phyloP scores from a whole-genome alignment of 2,329 filamentous ascomycete species.

The Rosellinia necatrix region DNA sequence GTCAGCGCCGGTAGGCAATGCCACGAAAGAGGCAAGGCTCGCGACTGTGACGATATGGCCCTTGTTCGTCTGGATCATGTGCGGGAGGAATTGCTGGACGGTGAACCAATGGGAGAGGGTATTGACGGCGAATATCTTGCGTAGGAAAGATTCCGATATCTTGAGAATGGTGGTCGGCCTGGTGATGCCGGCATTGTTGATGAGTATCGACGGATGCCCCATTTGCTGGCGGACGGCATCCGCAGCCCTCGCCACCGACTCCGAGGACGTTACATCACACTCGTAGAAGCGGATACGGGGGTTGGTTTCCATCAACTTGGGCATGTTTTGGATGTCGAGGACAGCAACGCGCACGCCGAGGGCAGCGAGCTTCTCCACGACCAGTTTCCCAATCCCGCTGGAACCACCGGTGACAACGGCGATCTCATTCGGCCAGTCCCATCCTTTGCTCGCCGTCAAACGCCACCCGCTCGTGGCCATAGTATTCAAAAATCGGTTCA shows the following conservation, averaged over 20 bases:
- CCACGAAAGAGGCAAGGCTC: slow-evolving; percentile 26
- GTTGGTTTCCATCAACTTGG: slow-evolving; percentile 18
- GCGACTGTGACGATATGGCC: slow-evolving; percentile 28
- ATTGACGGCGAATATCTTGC: slow-evolving; percentile 26
- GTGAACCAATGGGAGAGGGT: slow-evolving; percentile 28
- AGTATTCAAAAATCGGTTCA: slow-evolving; percentile 19
- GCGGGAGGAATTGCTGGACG: slow-evolving; percentile 26
- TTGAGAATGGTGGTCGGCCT: slow-evolving; percentile 16
- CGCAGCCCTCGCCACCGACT: slow-evolving; percentile 20
- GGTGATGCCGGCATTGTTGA: slow-evolving; percentile 28
- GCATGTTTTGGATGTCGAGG: slow-evolving; percentile 24
- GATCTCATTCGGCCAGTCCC: slow-evolving; percentile 30
- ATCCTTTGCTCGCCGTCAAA: slow-evolving; percentile 19
- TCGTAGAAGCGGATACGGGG: slow-evolving; percentile 21
- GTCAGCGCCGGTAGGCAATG: slow-evolving; percentile 18
- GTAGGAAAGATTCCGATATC: slow-evolving; percentile 18
- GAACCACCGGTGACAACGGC: slow-evolving; percentile 28
- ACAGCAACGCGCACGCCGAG: slow-evolving; percentile 24
- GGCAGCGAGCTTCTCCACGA: slow-evolving; percentile 23
- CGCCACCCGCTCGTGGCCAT: slow-evolving; percentile 26
- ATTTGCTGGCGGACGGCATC: slow-evolving; percentile 21
- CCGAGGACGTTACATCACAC: slow-evolving; percentile 25
- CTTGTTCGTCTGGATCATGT: slow-evolving; percentile 28
- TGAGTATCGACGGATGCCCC: slow-evolving; percentile 27
- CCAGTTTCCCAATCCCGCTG: slow-evolving; percentile 24